Conservation (phyloP, 1,284 basidiomycete species). For the Bjerkandera adusta region DNA sequence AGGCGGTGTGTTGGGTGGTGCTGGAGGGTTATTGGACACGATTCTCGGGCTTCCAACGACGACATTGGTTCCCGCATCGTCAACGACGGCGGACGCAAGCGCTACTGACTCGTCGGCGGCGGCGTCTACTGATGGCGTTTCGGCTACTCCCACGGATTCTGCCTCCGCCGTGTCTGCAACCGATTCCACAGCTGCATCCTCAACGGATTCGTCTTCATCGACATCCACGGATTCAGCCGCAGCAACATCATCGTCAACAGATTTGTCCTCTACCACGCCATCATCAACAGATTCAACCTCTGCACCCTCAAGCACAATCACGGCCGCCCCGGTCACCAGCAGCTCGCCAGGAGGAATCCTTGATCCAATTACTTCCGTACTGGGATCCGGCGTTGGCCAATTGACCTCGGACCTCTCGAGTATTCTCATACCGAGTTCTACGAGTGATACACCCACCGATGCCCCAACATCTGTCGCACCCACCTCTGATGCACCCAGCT, state of each 20-base stretch:
- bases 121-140: neutral
- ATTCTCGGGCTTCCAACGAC: neutral
- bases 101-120: neutral
- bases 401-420: neutral
- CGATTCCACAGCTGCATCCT: conserved; percentile 9
- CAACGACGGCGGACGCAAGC: conserved; percentile 2
- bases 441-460: neutral
- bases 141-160: conserved; percentile 2
- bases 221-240: conserved; percentile 4
- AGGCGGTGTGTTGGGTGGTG: neutral
- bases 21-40: neutral
- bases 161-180: conserved; percentile 13
- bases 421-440: neutral
- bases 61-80: conserved; percentile 11
- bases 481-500: too few species aligned
- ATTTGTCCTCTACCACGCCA: neutral
- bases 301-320: neutral
- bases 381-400: neutral
- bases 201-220: neutral
- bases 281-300: neutral
- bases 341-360: neutral
- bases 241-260: neutral
- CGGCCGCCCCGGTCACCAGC: neutral
- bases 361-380: neutral
- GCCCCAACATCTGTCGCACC: neutral